phyloP scores from a whole-genome alignment of 345 rosid species.

The Trapa incisa region DNA sequence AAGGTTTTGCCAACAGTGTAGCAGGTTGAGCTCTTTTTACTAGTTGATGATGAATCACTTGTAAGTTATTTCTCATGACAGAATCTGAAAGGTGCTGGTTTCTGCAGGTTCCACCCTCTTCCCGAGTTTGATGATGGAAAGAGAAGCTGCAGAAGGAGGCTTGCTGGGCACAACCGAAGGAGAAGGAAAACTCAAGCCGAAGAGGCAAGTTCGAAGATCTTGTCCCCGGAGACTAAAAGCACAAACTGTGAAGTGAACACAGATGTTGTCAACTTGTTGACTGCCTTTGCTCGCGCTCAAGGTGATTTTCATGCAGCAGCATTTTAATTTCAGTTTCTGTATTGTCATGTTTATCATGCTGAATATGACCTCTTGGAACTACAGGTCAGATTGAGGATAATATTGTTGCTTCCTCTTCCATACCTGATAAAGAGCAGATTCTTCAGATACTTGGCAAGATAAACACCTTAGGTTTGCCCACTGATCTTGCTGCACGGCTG shows the following conservation, averaged over 20 bases:
- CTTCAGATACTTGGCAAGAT: conserved; percentile 69
- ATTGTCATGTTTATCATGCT: conserved; percentile 8
- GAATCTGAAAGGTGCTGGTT: background rate
- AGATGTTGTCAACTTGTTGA: conserved; percentile 59
- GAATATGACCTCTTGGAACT: background rate
- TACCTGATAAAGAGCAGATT: conserved; percentile 62
- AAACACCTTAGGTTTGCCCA: conserved; percentile 64
- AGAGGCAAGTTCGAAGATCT: conserved; percentile 41
- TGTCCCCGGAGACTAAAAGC: conserved; percentile 35
- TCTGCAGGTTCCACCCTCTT: conserved; percentile 60
- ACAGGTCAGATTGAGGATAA: conserved; percentile 48
- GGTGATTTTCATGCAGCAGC: conserved; percentile 24
- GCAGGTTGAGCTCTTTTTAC: conserved; percentile 41
- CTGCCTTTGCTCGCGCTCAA: conserved; percentile 54
- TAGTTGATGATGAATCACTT: background rate
- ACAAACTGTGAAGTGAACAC: conserved; percentile 23
- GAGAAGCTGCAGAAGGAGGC: conserved; percentile 79
- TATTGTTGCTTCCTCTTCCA: conserved; percentile 19
- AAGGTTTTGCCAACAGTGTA: conserved; percentile 96
- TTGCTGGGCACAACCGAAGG: conserved; percentile 70
- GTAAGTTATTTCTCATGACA: background rate
- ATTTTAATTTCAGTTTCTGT: background rate
- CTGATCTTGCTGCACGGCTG: conserved; percentile 58
- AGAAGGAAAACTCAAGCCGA: conserved; percentile 76
- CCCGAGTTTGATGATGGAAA: conserved; percentile 82